Base-by-base conservation (phyloP, 2,329 filamentous ascomycete species). In the Penicillium sp. region DNA sequence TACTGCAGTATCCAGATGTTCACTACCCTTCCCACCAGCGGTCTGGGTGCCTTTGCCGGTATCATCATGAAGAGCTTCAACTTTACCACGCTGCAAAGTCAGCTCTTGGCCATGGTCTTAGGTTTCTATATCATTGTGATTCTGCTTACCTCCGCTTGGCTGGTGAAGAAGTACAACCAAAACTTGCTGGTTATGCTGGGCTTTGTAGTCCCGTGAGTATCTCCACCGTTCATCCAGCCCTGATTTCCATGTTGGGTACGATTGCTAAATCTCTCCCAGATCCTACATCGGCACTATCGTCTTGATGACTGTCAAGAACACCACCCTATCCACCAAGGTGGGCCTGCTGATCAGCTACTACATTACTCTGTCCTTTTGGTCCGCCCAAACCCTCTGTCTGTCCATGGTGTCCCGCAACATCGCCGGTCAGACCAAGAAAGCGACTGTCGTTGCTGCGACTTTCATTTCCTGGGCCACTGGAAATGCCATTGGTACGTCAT, bases 361-460 rank as follows among this genome's bases (percentile, higher is more conserved):
- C 76, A 88, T 92, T 61, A 88, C 86, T 0, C 81, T 91, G 18
- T 90, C 87, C 5, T 92, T 92, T 82, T 92, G 89, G 89, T 87
- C 89, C 16, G 49, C 47, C 4, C 55, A 56, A 22, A 56, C 55
- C 11, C 78, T 91, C 13, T 79, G 83, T 7, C 81, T 91, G 66
- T 87, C 86, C 14, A 82, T 91, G 79, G 81, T 90, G 57, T 85
- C 85, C 0, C 82, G 88, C 16, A 91, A 91, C 68, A 79, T 90
- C 10, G 89, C 86, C 27, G 89, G 89, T 0, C 87, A 89, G 66
- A 91, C 89, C 1, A 92, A 92, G 77, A 91, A 90, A 72, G 19
- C 55, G 6, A 82, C 87, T 10, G 86, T 85, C 6, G 83, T 91
- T 3, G 87, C 88, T 6, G 82, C 85, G 64, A 90, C 89, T 73